Evolutionary conservation across 139 green algal genomes (phyloP), one percentile per base, ranked within the genome.

Genomic region (Desmodesmus armatus): DNA sequence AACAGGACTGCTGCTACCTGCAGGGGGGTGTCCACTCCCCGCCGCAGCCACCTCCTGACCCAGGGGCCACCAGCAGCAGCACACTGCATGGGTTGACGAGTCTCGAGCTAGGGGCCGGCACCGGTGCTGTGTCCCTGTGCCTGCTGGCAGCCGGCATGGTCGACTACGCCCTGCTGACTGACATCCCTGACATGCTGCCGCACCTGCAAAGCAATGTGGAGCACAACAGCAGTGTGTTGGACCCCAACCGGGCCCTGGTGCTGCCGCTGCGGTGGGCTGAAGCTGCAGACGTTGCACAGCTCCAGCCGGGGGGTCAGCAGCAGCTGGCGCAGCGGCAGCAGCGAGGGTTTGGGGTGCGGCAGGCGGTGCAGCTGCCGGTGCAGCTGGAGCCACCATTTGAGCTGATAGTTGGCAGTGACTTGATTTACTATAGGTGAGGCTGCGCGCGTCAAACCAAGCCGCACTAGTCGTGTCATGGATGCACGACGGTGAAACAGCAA

Each of bases 401-500:
- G 15, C 15, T 83, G 40, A 83, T 87, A 11, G 72, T 87, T 3
- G 83, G 83, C 3, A 41, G 29, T 33, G 83, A 87, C 21, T 37
- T 87, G 3, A 75, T 87, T 2, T 87, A 87, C 39, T 87, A 87
- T 62, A 62, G 41, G 31, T 78, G n/a, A n/a, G n/a, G n/a, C n/a
- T n/a, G n/a, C n/a, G n/a, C n/a, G n/a, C n/a, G n/a, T n/a, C n/a
- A n/a, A n/a, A n/a, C n/a, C n/a, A n/a, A n/a, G n/a, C n/a, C n/a
- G n/a, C n/a, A n/a, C n/a, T n/a, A n/a, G n/a, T n/a, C n/a, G n/a
- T n/a, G n/a, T n/a, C n/a, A n/a, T n/a, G n/a, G n/a, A n/a, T n/a
- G n/a, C n/a, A n/a, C n/a, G n/a, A n/a, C n/a, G n/a, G n/a, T n/a
- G n/a, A n/a, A n/a, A n/a, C n/a, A n/a, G n/a, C n/a, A n/a, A n/a